Evolutionary conservation across 192 early-diverging fungal genomes (phyloP), one percentile per base, ranked within the genome.

Genomic region (Mortierella antarctica): DNA sequence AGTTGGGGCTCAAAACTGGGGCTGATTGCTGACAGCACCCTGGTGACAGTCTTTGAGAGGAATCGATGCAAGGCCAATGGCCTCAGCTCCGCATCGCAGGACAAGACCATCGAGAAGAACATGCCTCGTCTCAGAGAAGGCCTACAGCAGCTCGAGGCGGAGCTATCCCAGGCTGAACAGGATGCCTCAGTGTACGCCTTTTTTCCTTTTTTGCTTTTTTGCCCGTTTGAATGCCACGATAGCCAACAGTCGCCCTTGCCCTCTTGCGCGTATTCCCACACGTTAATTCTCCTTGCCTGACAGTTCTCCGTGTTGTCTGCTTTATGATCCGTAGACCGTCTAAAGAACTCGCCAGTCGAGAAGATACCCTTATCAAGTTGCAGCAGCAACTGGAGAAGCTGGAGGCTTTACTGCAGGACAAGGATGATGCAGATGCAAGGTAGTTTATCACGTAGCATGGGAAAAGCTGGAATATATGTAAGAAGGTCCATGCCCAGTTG

Each of bases 281-380:
- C 49, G 49, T 17, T 50, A 11, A 50, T 11, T 46, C 44, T 66
- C 40, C 48, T 49, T 60, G 10, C 12, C 20, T 49, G 48, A 53
- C 41, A 1, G 41, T 18, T 47, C 5, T 9, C 66, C 5, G 2
- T 21, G 18, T 14, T 6, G 13, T 21, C n/a, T 6, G 48, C 11
- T 42, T 58, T 6, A 39, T 44, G 10, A 12, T 57, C 6, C 31
- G 31, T 69, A 76, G 87, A 42, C 78, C 72, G 20, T 75, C 75
- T 15, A 73, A 73, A 57, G 86, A 91, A 50, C 82, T 88, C 21
- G 84, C 87, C 48, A 67, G 78, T 59, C 86, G 88, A 85, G 93
- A 94, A 84, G 87, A 89, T 72, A 82, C 86, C 62, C 61, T 94
- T 15, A 84, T 94, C 56, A 80, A 88, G 60, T 59, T 93, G 46